These are phyloP conservation scores for Raddia guianensis DNA, from an alignment of 176 grass and related monocot species.

Conservation along the genomic window DNA sequence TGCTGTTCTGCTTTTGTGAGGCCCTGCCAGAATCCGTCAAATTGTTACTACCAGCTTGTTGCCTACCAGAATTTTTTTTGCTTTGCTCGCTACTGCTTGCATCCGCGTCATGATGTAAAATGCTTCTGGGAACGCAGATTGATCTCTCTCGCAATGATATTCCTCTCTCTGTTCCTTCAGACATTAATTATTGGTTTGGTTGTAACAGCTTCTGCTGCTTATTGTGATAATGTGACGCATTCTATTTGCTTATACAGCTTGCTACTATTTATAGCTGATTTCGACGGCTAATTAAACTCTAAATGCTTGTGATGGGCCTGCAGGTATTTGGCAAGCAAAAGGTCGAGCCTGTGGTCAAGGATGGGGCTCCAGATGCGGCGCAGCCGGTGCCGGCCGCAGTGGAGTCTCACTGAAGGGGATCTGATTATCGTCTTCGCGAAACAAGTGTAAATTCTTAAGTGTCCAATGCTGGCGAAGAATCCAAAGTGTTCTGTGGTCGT, in stretches of 20 bases:
- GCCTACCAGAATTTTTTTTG: not conserved
- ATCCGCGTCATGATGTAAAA: no score
- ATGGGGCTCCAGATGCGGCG: slow-evolving; percentile 1
- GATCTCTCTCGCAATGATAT: not conserved
- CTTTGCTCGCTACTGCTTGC: not conserved
- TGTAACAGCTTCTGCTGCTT: not conserved
- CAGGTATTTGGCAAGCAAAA: slow-evolving; percentile 44
- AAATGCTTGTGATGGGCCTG: not conserved
- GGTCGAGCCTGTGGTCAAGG: slow-evolving; percentile 43
- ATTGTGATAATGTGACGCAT: no score
- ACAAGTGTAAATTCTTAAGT: slow-evolving; percentile 20
- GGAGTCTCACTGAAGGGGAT: slow-evolving; percentile 28
- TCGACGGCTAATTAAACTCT: not conserved
- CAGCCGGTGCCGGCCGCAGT: not conserved
- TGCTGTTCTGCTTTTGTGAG: not conserved
- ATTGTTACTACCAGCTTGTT: no score
- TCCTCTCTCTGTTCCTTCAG: not conserved
- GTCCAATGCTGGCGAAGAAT: not conserved
- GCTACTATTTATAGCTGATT: not conserved
- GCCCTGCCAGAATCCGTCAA: no score
- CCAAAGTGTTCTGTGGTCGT: not conserved
- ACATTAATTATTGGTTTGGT: not conserved
- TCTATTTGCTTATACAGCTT: not conserved
- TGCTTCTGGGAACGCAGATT: not conserved
- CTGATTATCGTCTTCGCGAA: slow-evolving; percentile 10